phyloP scores from a whole-genome alignment of 2,329 filamentous ascomycete species.

The Trichoderma koningii region DNA sequence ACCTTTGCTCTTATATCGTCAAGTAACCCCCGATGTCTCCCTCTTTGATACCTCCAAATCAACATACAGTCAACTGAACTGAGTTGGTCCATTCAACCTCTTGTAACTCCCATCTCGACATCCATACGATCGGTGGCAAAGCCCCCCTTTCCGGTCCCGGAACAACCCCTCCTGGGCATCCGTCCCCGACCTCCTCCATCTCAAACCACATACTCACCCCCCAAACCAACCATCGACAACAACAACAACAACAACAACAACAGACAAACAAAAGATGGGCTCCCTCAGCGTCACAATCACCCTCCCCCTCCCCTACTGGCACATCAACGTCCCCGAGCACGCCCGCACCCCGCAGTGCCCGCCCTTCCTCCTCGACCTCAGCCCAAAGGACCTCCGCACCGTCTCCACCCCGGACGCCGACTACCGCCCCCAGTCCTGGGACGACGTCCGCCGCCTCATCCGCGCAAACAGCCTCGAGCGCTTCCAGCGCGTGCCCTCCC shows the following conservation, averaged over 20 bases:
- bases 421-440: conserved; percentile 69
- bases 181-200: background rate
- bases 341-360: conserved; percentile 70
- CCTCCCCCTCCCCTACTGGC: conserved; percentile 67
- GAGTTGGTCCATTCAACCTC: background rate
- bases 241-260: background rate
- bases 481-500: conserved; percentile 75
- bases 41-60: background rate
- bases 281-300: conserved; percentile 35
- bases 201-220: background rate
- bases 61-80: background rate
- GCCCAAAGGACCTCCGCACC: conserved; percentile 68
- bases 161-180: background rate
- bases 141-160: conserved; percentile 10
- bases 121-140: background rate
- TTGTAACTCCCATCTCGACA: background rate
- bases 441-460: conserved; percentile 65
- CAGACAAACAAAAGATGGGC: conserved; percentile 43
- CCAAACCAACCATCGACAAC: background rate
- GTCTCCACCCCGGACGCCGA: conserved; percentile 69
- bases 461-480: conserved; percentile 67
- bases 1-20: conserved; percentile 15
- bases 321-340: conserved; percentile 70
- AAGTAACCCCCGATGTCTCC: background rate
- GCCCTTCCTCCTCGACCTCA: conserved; percentile 63